Evolutionary conservation across 2,329 filamentous ascomycete species (phyloP).

Genomic region (Diaporthe velutina): DNA sequence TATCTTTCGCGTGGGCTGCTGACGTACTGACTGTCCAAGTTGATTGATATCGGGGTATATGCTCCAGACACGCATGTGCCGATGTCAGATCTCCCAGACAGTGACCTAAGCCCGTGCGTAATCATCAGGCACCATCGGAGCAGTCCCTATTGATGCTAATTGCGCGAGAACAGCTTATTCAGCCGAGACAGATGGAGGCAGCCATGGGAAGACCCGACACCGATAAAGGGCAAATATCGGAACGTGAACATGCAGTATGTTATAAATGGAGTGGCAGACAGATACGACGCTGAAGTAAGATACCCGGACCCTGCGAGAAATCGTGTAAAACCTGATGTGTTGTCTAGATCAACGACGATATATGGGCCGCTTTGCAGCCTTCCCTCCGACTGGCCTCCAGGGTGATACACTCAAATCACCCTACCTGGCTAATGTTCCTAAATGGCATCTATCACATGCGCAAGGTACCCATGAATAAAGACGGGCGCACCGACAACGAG

Average conservation of each 20-base stretch:
- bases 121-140: not conserved
- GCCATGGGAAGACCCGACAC: not conserved
- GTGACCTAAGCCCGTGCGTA: not conserved
- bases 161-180: not conserved
- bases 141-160: not conserved
- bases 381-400: not conserved
- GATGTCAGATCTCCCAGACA: not conserved
- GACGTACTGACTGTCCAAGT: not conserved
- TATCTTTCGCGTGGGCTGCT: not conserved
- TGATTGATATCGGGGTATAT: not conserved
- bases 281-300: not conserved
- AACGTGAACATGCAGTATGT: not conserved
- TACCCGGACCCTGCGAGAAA: not conserved
- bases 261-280: not conserved
- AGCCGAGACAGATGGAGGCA: not conserved
- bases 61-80: not conserved
- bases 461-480: not conserved
- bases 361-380: not conserved
- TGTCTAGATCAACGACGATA: not conserved
- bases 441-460: not conserved
- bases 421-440: not conserved
- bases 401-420: not conserved
- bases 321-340: not conserved
- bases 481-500: not conserved
- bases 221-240: too few species aligned